Conservation (phyloP, 2,329 filamentous ascomycete species). For the Mariannaea elegans region DNA sequence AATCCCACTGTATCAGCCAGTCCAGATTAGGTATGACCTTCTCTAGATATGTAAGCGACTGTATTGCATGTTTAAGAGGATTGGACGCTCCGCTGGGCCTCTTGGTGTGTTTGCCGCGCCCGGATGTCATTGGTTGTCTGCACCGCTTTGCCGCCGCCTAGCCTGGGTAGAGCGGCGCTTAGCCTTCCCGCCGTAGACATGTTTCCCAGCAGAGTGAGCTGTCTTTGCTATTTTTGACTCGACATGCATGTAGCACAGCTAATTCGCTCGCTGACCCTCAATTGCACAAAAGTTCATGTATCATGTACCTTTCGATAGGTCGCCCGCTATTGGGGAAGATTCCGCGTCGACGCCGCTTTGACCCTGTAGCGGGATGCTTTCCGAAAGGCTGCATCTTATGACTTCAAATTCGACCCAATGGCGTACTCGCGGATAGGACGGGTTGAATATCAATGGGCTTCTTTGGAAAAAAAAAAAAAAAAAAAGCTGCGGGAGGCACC, state of each 20-base stretch:
- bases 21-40: not conserved
- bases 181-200: constrained; percentile 1
- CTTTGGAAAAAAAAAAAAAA: too few species aligned
- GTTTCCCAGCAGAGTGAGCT: not conserved
- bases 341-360: not conserved
- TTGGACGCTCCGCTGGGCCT: constrained; percentile 1
- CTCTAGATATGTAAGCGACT: not conserved
- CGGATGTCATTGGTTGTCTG: constrained; percentile 11
- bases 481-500: too few species aligned
- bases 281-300: not conserved
- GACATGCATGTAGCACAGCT: not conserved
- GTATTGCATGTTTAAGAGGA: constrained; percentile 7
- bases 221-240: not conserved
- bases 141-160: constrained; percentile 12
- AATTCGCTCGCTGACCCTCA: not conserved
- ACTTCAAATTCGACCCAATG: not conserved
- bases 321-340: not conserved
- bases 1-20: not conserved
- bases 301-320: not conserved
- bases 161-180: constrained; percentile 15
- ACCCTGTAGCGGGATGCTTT: not conserved
- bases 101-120: not conserved
- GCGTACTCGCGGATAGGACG: not conserved
- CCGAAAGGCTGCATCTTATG: not conserved
- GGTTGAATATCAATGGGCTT: not conserved